Evolutionary conservation across 2,329 filamentous ascomycete genomes (phyloP), one percentile per base, ranked within the genome.

Genomic region (Fusarium oxysporum): DNA sequence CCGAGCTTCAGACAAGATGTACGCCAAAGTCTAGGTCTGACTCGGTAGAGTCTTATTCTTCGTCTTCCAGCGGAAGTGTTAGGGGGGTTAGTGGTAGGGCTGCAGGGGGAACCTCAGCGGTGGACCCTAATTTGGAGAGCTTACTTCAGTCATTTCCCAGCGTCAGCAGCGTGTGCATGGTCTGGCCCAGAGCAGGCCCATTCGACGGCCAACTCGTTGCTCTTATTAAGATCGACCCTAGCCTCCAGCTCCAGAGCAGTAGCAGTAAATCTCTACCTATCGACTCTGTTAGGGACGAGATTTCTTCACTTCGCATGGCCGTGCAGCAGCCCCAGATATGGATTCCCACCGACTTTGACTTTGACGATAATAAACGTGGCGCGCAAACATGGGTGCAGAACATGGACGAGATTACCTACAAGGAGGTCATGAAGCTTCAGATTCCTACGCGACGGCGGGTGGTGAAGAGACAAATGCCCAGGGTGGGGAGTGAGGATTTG

Each of bases 301-400:
- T 88, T 28, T 81, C 82, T 23, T 77, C 79, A 1, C 79, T 88
- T 38, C 82, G 84, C 25, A 81, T 81, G 21, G 81, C 81, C 11
- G 79, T 86, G 23, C 78, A 79, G 43, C 81, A 82, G 65, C 86
- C 87, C 3, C 82, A 83, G 56, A 79, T 86, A 13, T 89, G 86
- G 86, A 81, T 88, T 23, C 81, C 85, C 7, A 75, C 88, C 58
- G 81, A 84, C 14, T 19, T 30, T 53, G 80, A 78, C 48, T 85
- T 17, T 84, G 83, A 19, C 78, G 25, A 8, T 17, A 83, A 54
- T 81, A 88, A 72, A 80, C 81, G 86, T 37, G 82, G 81, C 62
- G 72, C 89, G 47, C 86, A 87, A 65, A 87, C 85, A 7, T 89
- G 87, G 87, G 84, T 85, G 32, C 86, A 88, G 77, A 88, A 88